Conservation (phyloP, 2,329 filamentous ascomycete genomes). For the Aspergillus sp. region DNA sequence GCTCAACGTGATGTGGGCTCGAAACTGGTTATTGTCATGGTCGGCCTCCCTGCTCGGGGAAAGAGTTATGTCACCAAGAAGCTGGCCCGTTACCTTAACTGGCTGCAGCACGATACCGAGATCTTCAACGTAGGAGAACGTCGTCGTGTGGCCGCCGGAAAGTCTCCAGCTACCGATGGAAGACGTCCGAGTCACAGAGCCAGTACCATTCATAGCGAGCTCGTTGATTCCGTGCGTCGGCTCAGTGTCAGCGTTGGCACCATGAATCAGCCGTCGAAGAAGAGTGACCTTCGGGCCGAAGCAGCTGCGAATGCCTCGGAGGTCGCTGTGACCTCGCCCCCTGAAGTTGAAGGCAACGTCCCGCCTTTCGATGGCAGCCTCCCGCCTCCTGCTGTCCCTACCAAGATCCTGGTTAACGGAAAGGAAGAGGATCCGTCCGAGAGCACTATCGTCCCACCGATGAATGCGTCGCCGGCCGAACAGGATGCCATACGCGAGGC, state of each 20-base stretch:
- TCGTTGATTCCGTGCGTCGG: conserved; percentile 47
- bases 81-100: conserved; percentile 89
- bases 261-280: conserved; percentile 21
- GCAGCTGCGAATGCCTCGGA: conserved; percentile 10
- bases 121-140: conserved; percentile 98
- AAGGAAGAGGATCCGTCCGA: conserved; percentile 42
- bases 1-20: conserved; percentile 91
- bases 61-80: conserved; percentile 99
- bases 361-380: conserved; percentile 31
- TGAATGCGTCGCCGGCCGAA: conserved; percentile 25
- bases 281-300: conserved; percentile 19
- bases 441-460: conserved; percentile 30
- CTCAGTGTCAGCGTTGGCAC: conserved; percentile 44
- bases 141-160: conserved; percentile 72
- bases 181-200: conserved; percentile 22
- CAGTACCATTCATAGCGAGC: conserved; percentile 41
- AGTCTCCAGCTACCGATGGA: conserved; percentile 38
- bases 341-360: conserved; percentile 30
- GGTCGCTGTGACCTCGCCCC: conserved; percentile 19
- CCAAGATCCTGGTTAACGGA: conserved; percentile 62
- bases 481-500: conserved; percentile 28
- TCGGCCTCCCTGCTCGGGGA: conserved; percentile 88
- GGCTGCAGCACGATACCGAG: conserved; percentile 92
- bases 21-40: conserved; percentile 98
- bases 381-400: conserved; percentile 45